Conservation (phyloP, 2,329 filamentous ascomycete genomes). For the Sporothrix brunneoviolacea region DNA sequence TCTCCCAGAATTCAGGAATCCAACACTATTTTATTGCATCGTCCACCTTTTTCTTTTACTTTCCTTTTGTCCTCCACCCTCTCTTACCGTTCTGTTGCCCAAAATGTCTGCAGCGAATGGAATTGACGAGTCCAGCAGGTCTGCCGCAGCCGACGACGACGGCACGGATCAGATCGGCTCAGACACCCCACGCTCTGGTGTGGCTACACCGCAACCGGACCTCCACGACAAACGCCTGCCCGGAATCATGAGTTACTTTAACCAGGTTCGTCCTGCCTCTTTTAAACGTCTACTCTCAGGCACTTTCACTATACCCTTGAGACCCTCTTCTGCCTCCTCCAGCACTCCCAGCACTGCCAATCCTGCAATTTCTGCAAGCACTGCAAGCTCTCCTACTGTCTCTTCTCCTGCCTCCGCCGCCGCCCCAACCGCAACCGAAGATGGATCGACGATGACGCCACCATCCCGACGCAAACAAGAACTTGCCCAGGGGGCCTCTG, state of each 20-base stretch:
- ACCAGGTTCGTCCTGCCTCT: constrained; percentile 94
- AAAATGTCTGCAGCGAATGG: constrained; percentile 32
- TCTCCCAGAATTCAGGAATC: no score
- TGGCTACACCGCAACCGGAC: constrained; percentile 90
- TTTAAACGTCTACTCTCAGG: constrained; percentile 43
- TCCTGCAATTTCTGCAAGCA: constrained; percentile 19
- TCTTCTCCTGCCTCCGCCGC: constrained; percentile 1
- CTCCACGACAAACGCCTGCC: constrained; percentile 90
- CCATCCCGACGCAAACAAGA: not conserved
- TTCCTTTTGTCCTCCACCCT: not conserved
- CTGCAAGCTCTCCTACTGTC: constrained; percentile 21
- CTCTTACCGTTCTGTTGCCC: not conserved
- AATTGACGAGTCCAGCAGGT: constrained; percentile 50
- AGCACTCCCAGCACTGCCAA: constrained; percentile 19
- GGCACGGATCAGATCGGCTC: constrained; percentile 71
- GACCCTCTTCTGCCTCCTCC: constrained; percentile 25
- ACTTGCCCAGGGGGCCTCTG: no score
- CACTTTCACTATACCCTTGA: constrained; percentile 33
- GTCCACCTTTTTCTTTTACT: not conserved
- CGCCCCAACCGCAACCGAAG: constrained; percentile 4
- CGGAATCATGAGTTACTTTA: constrained; percentile 95
- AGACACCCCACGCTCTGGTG: constrained; percentile 80
- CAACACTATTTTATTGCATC: no score
- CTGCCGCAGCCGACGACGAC: constrained; percentile 59
- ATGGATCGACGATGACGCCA: not conserved